Conservation (phyloP, 1,284 basidiomycete species). For the Phellinidium pouzarii region DNA sequence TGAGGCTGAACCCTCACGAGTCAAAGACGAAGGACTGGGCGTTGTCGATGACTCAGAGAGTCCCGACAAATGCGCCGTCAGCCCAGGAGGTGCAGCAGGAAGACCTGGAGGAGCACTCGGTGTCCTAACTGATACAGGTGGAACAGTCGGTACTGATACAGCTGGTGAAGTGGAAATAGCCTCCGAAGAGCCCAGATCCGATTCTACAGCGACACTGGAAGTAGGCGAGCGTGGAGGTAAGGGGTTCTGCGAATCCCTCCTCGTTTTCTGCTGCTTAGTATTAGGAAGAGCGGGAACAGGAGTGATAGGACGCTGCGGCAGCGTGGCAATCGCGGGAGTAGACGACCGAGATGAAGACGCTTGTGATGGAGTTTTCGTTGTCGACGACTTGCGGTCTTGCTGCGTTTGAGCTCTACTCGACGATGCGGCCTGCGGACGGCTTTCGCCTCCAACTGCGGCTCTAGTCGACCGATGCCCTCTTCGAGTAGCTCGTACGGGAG, state of each 20-base stretch:
- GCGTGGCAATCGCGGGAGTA: constrained; percentile 40
- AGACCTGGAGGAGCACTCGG: constrained; percentile 48
- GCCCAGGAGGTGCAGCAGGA: constrained; percentile 57
- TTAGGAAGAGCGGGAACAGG: constrained; percentile 27
- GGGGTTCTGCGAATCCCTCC: constrained; percentile 36
- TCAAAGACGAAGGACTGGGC: constrained; percentile 40
- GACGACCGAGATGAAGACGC: constrained; percentile 59
- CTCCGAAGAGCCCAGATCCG: constrained; percentile 30
- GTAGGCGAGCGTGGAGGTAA: constrained; percentile 43
- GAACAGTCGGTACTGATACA: constrained; percentile 23
- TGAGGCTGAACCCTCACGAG: constrained; percentile 49
- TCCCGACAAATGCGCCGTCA: constrained; percentile 40
- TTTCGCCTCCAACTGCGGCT: constrained; percentile 4
- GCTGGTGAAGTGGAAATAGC: constrained; percentile 22
- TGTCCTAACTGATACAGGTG: constrained; percentile 33
- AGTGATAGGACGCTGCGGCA: constrained; percentile 41
- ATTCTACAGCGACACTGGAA: constrained; percentile 36
- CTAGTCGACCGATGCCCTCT: constrained; percentile 13
- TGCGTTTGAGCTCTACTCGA: constrained; percentile 24
- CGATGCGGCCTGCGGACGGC: background rate
- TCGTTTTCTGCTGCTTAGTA: constrained; percentile 29
- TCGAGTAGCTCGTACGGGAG: constrained; percentile 25
- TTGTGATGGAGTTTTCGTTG: constrained; percentile 41
- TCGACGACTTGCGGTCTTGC: constrained; percentile 33
- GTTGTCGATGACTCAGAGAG: constrained; percentile 29